Percentiles rank a stretch among this genome's conserved stretches.
Conservation (phyloP, 1,284 basidiomycete species). For the Malassezia vespertilionis region DNA sequence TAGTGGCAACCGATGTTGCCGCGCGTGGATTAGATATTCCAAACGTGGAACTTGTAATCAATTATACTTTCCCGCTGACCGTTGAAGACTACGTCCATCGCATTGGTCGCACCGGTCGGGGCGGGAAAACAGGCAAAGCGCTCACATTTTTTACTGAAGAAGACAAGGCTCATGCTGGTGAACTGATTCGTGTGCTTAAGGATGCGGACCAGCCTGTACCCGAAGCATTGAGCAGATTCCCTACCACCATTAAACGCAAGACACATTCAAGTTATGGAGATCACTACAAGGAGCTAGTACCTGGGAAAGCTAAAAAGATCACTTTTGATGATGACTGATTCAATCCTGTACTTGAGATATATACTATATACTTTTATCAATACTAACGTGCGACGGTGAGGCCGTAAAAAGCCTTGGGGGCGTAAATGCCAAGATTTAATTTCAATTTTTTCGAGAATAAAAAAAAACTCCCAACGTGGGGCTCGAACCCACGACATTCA, state of each 20-base stretch:
- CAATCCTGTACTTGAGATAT: no score
- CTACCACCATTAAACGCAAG: constrained; percentile 90
- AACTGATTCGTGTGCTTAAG: constrained; percentile 77
- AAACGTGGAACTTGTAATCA: constrained; percentile 63
- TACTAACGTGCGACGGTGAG: no score
- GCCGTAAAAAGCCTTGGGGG: neutral
- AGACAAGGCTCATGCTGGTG: constrained; percentile 69
- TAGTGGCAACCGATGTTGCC: constrained; percentile 96
- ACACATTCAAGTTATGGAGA: constrained; percentile 58
- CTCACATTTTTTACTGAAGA: constrained; percentile 78
- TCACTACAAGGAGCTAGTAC: constrained; percentile 51
- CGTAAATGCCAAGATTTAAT: no score
- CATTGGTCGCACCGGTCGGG: constrained; percentile 89
- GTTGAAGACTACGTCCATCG: constrained; percentile 78
- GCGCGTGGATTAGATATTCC: constrained; percentile 94
- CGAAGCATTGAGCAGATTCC: constrained; percentile 73
- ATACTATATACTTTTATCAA: no score
- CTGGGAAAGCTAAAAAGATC: constrained; percentile 60
- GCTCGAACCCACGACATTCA: constrained; percentile 28
- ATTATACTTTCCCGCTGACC: constrained; percentile 80
- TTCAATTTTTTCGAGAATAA: neutral
- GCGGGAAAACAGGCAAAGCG: constrained; percentile 77
- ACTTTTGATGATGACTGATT: constrained; percentile 39
- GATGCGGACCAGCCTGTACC: constrained; percentile 68
- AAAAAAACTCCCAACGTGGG: constrained; percentile 25